Conservation (phyloP, 768 basidiomycete genomes). For the Pisolithus albus region DNA sequence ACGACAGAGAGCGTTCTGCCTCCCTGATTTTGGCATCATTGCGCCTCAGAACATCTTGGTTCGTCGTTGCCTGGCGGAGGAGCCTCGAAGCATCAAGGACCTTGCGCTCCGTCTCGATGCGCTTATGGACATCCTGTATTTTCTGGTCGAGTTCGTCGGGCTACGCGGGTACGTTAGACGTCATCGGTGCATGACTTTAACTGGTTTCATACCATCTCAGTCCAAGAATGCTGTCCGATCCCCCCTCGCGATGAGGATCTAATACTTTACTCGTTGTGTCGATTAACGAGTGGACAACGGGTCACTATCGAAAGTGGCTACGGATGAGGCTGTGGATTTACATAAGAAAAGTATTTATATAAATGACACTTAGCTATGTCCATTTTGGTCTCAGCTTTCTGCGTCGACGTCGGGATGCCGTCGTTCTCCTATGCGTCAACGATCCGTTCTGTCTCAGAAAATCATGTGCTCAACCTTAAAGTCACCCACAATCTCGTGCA, state of each 20-base stretch:
- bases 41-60: slow-evolving; percentile 76
- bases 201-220: slow-evolving; percentile 26
- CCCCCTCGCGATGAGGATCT: slow-evolving; percentile 14
- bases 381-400: background rate
- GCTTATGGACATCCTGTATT: slow-evolving; percentile 84
- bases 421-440: slow-evolving; percentile 25
- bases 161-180: slow-evolving; percentile 11
- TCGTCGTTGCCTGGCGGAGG: slow-evolving; percentile 74
- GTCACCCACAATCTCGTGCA: slow-evolving; percentile 39
- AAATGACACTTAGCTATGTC: slow-evolving; percentile 20
- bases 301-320: slow-evolving; percentile 16
- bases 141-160: slow-evolving; percentile 77
- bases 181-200: slow-evolving; percentile 4
- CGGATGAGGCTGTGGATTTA: slow-evolving; percentile 23
- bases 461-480: slow-evolving; percentile 39
- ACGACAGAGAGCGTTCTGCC: slow-evolving; percentile 73
- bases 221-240: slow-evolving; percentile 7
- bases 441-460: slow-evolving; percentile 39
- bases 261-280: slow-evolving; percentile 1
- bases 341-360: slow-evolving; percentile 19
- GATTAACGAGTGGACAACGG: background rate
- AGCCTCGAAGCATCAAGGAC: slow-evolving; percentile 79
- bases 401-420: slow-evolving; percentile 18
- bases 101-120: slow-evolving; percentile 90
- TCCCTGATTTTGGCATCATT: slow-evolving; percentile 85